Base-by-base conservation (phyloP, 768 basidiomycete genomes). In the Fomitopsis serialis region DNA sequence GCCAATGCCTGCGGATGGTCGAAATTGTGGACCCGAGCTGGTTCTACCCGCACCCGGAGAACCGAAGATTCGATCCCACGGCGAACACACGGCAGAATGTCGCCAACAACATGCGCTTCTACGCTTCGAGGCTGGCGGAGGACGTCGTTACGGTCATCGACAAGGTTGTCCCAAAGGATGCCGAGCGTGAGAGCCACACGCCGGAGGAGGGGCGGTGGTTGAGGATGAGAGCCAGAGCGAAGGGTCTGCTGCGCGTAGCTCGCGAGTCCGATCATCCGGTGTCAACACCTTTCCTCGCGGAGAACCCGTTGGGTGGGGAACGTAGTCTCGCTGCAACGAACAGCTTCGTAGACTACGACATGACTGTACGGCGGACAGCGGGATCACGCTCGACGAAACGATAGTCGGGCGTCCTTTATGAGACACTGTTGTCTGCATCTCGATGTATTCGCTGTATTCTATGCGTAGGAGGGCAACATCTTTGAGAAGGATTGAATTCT, bases 1-100 rank as follows among this genome's bases (percentile, higher is more conserved):
- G 80, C 22, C 85, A 88, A 60, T 78, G 76, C 54, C 59, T 89
- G 51, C 78, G 87, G 35, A 78, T 92, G 5, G 63, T 81, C 8
- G 67, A 75, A 55, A 66, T 77, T 60, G 66, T 83, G 43, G 75
- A 78, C 36, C 65, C 72, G 9, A 70, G 70, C 24, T 54, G 46
- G 17, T 60, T 81, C 24, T 63, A 80, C 19, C n/a, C 45, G 25
- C n/a, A 17, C 45, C 9, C 8, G 13, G 24, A 45, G 24, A 32
- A 11, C 45, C 4, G 8, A 21, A 25, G 45, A 45, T 3, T 15
- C 7, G 8, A 22, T 24, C 24, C 9, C 42, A 17, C 5, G 15
- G 42, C 23, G 8, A 45, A 29, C 23, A 45, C 11, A 7, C 44
- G 22, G 19, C 5, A 7, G 5, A 24, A 25, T 19, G 27, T 10